Percentiles rank a stretch among this genome's conserved stretches.
Evolutionary conservation across 2,329 filamentous ascomycete species (phyloP).

Genomic region (Penicillium sp.): DNA sequence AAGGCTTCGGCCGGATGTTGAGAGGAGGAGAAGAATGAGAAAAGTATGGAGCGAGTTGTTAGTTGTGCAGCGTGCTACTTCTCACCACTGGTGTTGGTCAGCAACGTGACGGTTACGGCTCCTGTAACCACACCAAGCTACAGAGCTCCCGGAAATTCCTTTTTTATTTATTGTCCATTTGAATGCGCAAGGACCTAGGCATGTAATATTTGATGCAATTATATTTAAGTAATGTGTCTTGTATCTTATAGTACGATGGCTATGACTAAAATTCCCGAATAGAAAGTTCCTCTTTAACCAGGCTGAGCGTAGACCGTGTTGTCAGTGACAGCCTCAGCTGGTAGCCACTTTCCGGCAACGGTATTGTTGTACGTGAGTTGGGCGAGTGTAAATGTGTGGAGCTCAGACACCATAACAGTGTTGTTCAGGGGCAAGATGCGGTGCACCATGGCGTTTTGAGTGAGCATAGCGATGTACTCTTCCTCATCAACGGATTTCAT

Average conservation of each 20-base stretch:
- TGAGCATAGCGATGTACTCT: conserved; percentile 14
- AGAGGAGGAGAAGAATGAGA: no score
- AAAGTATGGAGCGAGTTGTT: no score
- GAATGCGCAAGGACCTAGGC: no score
- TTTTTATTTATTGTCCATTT: no score
- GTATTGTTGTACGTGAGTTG: conserved; percentile 13
- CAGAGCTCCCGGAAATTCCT: no score
- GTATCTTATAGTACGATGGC: background rate
- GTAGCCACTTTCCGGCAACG: conserved; percentile 12
- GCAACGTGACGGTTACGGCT: no score
- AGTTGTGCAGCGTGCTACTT: no score
- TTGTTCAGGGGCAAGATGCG: conserved; percentile 7
- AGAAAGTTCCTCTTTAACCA: background rate
- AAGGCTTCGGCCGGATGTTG: conserved; percentile 17
- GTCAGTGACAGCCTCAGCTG: conserved; percentile 9
- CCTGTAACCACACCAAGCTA: no score
- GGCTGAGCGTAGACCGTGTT: conserved; percentile 3
- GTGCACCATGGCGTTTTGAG: conserved; percentile 14
- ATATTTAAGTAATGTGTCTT: background rate
- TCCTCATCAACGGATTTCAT: conserved; percentile 2
- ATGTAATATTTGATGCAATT: background rate
- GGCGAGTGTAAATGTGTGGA: conserved; percentile 12
- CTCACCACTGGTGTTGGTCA: no score
- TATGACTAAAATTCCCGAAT: no score
- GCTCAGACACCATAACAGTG: conserved; percentile 13